Conservation (phyloP, 2,329 filamentous ascomycete species). For the Colletotrichum brevisporum region DNA sequence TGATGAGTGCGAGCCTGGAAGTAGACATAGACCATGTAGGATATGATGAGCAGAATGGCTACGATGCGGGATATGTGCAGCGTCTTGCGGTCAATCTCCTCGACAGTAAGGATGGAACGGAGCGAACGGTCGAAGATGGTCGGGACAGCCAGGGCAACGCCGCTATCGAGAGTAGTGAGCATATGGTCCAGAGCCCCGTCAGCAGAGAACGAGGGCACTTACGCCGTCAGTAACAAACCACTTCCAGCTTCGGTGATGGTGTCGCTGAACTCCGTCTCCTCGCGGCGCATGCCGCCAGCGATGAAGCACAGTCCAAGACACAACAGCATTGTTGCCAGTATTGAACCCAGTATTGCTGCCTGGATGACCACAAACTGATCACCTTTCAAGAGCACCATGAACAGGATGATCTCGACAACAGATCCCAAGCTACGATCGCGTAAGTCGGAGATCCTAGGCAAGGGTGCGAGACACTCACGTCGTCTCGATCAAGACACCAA, state of each 20-base stretch:
- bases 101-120: slow-evolving; percentile 33
- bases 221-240: slow-evolving; percentile 83
- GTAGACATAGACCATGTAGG: slow-evolving; percentile 76
- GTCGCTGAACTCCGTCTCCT: slow-evolving; percentile 80
- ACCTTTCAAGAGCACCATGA: slow-evolving; percentile 78
- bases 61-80: slow-evolving; percentile 79
- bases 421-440: slow-evolving; percentile 69
- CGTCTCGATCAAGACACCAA: slow-evolving; percentile 74
- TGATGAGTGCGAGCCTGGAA: slow-evolving; percentile 86
- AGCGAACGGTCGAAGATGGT: slow-evolving; percentile 69
- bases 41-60: slow-evolving; percentile 77
- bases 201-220: slow-evolving; percentile 56
- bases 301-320: slow-evolving; percentile 88
- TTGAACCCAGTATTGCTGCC: slow-evolving; percentile 86
- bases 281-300: slow-evolving; percentile 77
- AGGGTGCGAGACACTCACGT: slow-evolving; percentile 54
- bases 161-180: slow-evolving; percentile 44
- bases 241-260: slow-evolving; percentile 85
- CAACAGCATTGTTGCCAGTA: slow-evolving; percentile 84
- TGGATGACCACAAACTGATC: slow-evolving; percentile 79
- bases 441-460: slow-evolving; percentile 44
- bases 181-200: slow-evolving; percentile 28
- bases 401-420: slow-evolving; percentile 85
- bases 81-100: slow-evolving; percentile 65
- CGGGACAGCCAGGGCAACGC: slow-evolving; percentile 58